Evolutionary conservation across 148 eudicot genomes (phyloP), one percentile per base, ranked within the genome.

Genomic region (Talinum fruticosum): DNA sequence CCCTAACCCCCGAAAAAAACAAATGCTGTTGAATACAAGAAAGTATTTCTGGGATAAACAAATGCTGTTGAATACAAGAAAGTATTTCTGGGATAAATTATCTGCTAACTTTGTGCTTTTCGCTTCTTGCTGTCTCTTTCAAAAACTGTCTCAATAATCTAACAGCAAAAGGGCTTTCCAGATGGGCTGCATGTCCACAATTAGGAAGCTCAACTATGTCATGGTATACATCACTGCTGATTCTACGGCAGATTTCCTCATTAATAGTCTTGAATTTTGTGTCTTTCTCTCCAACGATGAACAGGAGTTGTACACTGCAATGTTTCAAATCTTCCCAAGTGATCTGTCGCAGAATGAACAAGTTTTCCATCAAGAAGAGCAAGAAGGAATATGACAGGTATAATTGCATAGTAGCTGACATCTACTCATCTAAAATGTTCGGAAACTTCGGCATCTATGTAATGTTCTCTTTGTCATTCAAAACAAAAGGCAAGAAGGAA

Each of bases 111-210:
- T 41, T n/a, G 28, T 14, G 77, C 69, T 66, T 23, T n/a, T 47
- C 30, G 51, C 67, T 45, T 73, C n/a, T 72, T 83, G n/a, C n/a
- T 28, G 29, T 30, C 70, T 82, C 82, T 38, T 79, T 83, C 64
- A 91, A 69, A 79, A 96, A 91, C 68, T 78, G 83, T 66, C 92
- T 84, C 61, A 93, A 47, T 57, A 90, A 86, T 69, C 65, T 75
- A 30, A 93, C 77, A 75, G 85, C 85, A 36, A 96, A 92, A 35
- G 99, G 97, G 80, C 91, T 96, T 87, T 96, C 97, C 66, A 93
- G 8, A 85, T 93, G 98, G 57, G 85, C 95, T 82, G 97, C 99
- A 83, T 96, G 99, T 32, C 99, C 99, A 73, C 88, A 85, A 34
- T 85, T 47, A 5, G 91, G 91, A 83, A 93, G 85, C 74, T 89